Evolutionary conservation across 768 basidiomycete genomes (phyloP).

Genomic region (Tylopilus subfusipes): DNA sequence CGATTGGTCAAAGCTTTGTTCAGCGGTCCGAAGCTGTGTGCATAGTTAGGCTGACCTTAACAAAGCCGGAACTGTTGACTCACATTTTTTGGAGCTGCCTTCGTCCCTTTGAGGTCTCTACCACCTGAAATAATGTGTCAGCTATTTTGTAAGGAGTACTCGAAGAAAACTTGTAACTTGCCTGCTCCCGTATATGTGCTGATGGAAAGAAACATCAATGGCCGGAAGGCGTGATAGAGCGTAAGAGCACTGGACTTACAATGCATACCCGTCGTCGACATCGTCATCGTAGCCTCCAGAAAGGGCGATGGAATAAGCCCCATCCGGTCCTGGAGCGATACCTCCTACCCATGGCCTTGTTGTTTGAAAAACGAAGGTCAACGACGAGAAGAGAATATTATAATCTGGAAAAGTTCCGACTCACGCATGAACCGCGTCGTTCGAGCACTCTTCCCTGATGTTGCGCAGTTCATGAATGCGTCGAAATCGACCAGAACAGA

Average conservation of each 20-base stretch:
- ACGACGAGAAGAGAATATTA: not conserved
- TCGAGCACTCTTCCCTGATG: conserved; percentile 58
- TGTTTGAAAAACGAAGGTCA: not conserved
- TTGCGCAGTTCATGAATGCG: not conserved
- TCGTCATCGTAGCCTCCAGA: conserved; percentile 90
- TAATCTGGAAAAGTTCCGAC: conserved; percentile 26
- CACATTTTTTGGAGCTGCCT: conserved; percentile 79
- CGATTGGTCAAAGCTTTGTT: conserved; percentile 78
- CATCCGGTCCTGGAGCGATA: conserved; percentile 56
- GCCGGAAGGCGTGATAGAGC: not conserved
- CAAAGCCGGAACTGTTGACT: conserved; percentile 15
- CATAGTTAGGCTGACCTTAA: not conserved
- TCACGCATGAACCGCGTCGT: conserved; percentile 82
- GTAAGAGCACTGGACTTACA: conserved; percentile 47
- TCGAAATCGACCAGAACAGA: not conserved
- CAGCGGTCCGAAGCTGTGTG: conserved; percentile 77
- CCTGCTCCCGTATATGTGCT: conserved; percentile 84
- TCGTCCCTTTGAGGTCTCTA: conserved; percentile 83
- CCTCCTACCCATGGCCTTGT: conserved; percentile 80
- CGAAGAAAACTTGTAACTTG: conserved; percentile 17
- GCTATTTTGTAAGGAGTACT: not conserved
- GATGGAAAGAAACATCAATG: not conserved
- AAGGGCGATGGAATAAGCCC: conserved; percentile 82
- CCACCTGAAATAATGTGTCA: conserved; percentile 50
- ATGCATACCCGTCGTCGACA: conserved; percentile 75